Evolutionary conservation across 768 basidiomycete species (phyloP).

Genomic region (Rhizopogon rudus): DNA sequence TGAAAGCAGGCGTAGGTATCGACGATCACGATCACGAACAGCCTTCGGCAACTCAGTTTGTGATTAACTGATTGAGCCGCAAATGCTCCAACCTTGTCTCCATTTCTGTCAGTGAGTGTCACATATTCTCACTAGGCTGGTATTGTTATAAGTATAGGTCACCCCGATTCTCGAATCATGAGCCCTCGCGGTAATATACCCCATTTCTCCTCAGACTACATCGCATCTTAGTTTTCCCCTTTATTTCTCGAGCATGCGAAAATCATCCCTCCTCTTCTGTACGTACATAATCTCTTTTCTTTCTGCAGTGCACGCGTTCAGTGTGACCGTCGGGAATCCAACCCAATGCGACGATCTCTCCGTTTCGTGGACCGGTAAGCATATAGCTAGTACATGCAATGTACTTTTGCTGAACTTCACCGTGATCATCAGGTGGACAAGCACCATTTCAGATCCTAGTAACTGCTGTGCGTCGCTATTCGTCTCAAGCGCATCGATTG

Average conservation of each 20-base stretch:
- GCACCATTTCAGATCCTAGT: constrained; percentile 47
- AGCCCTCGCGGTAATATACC: not conserved
- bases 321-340: constrained; percentile 46
- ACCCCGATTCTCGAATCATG: not conserved
- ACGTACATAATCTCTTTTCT: constrained; percentile 15
- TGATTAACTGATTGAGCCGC: too few relatives aligned
- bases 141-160: not conserved
- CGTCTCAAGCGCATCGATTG: constrained; percentile 5
- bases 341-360: constrained; percentile 57
- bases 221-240: constrained; percentile 3
- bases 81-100: too few relatives aligned
- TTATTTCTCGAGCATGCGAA: constrained; percentile 16
- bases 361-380: constrained; percentile 59
- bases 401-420: not conserved
- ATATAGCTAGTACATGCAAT: too few relatives aligned
- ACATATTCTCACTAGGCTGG: not conserved
- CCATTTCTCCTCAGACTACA: not conserved
- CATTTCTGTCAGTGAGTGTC: too few relatives aligned
- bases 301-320: constrained; percentile 27
- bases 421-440: constrained; percentile 41
- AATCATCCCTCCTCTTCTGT: constrained; percentile 15
- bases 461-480: constrained; percentile 38
- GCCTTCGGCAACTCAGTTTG: too few relatives aligned
- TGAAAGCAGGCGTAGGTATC: too few relatives aligned
- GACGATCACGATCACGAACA: too few relatives aligned